Conservation (phyloP, 2,329 filamentous ascomycete species). For the Coniochaeta hoffmannii region DNA sequence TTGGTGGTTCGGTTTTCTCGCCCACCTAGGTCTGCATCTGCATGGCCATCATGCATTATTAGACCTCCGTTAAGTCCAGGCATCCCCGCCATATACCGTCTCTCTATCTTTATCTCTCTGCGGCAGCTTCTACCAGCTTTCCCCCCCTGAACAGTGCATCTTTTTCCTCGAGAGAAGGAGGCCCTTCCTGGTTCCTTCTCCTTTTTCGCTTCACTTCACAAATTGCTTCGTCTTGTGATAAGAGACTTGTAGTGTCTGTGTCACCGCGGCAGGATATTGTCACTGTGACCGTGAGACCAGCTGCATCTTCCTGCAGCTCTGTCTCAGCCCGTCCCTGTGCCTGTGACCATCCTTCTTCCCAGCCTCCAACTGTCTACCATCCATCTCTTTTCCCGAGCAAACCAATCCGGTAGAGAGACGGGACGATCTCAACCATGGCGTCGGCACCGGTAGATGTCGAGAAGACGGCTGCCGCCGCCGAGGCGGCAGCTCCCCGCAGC, state of each 20-base stretch:
- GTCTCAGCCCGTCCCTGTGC: not conserved
- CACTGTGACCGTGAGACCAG: not conserved
- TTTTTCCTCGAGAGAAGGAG: not conserved
- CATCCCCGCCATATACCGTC: not conserved
- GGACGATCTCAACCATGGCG: not conserved
- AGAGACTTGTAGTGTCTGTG: not conserved
- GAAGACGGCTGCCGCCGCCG: not conserved
- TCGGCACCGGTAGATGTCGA: slow-evolving; percentile 1
- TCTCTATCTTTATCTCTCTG: not conserved
- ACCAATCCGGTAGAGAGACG: not conserved
- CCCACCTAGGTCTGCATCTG: not conserved
- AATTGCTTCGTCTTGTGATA: not conserved
- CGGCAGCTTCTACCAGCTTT: not conserved
- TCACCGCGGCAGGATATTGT: not conserved
- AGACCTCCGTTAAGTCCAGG: not conserved
- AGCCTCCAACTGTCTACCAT: not conserved
- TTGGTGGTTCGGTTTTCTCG: not conserved
- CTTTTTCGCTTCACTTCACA: not conserved
- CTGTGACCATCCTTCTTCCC: not conserved
- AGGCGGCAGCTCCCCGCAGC: not conserved
- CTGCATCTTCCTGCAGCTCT: not conserved
- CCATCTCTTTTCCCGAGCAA: not conserved
- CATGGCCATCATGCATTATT: not conserved
- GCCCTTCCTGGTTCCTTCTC: not conserved
- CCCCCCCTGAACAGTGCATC: not conserved